These are phyloP conservation scores for Cyclocybe aegerita DNA, from an alignment of 768 basidiomycete genomes.

Conservation along the genomic window DNA sequence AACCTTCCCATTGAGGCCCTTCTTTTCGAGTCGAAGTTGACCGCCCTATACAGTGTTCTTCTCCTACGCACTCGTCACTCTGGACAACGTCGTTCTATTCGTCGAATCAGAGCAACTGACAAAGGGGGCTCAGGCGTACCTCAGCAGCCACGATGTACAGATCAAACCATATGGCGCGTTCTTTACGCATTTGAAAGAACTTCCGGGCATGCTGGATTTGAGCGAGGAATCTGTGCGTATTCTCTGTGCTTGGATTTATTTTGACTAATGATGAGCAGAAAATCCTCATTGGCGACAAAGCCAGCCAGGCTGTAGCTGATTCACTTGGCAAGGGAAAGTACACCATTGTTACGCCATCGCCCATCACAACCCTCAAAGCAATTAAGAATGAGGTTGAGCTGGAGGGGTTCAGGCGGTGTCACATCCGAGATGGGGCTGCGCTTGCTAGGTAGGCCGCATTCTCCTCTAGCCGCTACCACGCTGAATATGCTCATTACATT, in stretches of 20 bases:
- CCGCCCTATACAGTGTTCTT: constrained; percentile 71
- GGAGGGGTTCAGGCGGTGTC: constrained; percentile 85
- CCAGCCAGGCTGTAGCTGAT: constrained; percentile 79
- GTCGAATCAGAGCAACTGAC: constrained; percentile 56
- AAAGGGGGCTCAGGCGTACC: constrained; percentile 38
- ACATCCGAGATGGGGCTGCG: constrained; percentile 89
- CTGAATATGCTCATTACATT: too few species aligned
- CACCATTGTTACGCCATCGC: constrained; percentile 56
- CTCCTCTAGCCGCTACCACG: too few species aligned
- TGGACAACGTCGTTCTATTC: constrained; percentile 62
- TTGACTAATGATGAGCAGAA: constrained; percentile 40
- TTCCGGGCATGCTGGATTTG: constrained; percentile 36
- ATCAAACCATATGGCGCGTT: constrained; percentile 71
- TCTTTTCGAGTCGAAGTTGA: constrained; percentile 1
- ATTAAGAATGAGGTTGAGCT: constrained; percentile 82
- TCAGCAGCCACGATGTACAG: constrained; percentile 56
- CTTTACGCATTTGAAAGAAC: constrained; percentile 57
- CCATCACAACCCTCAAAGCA: constrained; percentile 75
- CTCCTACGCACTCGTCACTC: constrained; percentile 80
- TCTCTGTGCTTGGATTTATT: not conserved
- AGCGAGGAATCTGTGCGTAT: constrained; percentile 30
- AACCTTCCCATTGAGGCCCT: not conserved
- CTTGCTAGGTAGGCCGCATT: constrained; percentile 45
- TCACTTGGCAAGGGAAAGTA: constrained; percentile 73
- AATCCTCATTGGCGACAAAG: constrained; percentile 73